Conservation (phyloP, 345 rosid species). For the Xanthoceras sorbifolium region DNA sequence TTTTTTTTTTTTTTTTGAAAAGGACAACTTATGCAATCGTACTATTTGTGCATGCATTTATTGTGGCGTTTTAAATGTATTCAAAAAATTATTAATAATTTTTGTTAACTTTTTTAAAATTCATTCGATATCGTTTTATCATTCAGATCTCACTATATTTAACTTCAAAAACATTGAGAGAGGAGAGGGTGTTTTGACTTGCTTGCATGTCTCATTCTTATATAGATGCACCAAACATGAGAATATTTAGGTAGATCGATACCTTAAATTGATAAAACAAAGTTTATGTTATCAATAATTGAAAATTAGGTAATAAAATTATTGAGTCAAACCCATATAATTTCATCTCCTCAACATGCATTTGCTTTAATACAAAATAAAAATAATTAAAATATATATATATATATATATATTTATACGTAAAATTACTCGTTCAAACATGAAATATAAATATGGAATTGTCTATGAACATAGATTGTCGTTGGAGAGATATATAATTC, state of each 20-base stretch:
- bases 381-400: too few species aligned
- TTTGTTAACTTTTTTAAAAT: too few species aligned
- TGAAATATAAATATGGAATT: too few species aligned
- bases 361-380: neutral
- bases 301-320: neutral
- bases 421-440: too few species aligned
- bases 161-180: neutral
- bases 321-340: neutral
- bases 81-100: too few species aligned
- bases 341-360: too few species aligned
- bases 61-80: too few species aligned
- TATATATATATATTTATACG: too few species aligned
- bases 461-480: too few species aligned
- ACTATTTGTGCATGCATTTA: neutral
- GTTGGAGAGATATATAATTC: neutral
- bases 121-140: too few species aligned
- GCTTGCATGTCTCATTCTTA: slow-evolving; percentile 22
- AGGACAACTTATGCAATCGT: neutral
- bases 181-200: neutral
- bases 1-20: neutral
- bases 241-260: neutral
- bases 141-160: too few species aligned
- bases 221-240: slow-evolving; percentile 13
- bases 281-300: neutral
- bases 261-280: neutral